phyloP scores from a whole-genome alignment of 768 basidiomycete genomes.

The Pluteus cervinus region DNA sequence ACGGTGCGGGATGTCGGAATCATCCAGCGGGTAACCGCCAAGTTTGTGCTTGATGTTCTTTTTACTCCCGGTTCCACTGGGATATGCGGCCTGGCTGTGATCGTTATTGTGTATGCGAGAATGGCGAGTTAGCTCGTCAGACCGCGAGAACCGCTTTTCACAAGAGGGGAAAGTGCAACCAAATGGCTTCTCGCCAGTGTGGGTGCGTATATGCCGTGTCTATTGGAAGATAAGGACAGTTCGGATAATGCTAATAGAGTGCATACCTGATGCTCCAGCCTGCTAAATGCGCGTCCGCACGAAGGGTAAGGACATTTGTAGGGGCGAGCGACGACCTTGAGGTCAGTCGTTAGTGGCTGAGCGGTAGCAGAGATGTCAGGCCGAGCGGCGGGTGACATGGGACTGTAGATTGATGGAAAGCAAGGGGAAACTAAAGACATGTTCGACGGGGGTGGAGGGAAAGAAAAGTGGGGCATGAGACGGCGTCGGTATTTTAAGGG shows the following conservation, averaged over 20 bases:
- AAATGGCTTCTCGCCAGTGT: constrained; percentile 98
- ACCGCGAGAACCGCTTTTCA: constrained; percentile 96
- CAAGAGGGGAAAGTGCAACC: constrained; percentile 88
- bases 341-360: too few species aligned
- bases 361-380: too few species aligned
- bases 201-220: constrained; percentile 97
- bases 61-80: constrained; percentile 14
- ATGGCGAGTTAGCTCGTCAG: constrained; percentile 97
- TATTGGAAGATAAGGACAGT: constrained; percentile 25
- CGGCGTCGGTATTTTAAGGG: too few species aligned
- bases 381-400: too few species aligned
- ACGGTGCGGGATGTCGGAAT: constrained; percentile 12
- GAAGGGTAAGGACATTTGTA: constrained; percentile 95
- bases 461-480: too few species aligned
- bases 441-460: too few species aligned
- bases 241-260: background rate
- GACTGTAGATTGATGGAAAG: too few species aligned
- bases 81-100: constrained; percentile 23
- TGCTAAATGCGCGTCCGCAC: constrained; percentile 93
- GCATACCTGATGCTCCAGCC: constrained; percentile 90
- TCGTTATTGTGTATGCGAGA: constrained; percentile 85
- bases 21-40: too few species aligned
- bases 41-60: constrained; percentile 4
- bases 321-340: constrained; percentile 49
- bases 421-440: too few species aligned